Conservation (phyloP, 2,329 filamentous ascomycete genomes). For the Fusarium sp. region DNA sequence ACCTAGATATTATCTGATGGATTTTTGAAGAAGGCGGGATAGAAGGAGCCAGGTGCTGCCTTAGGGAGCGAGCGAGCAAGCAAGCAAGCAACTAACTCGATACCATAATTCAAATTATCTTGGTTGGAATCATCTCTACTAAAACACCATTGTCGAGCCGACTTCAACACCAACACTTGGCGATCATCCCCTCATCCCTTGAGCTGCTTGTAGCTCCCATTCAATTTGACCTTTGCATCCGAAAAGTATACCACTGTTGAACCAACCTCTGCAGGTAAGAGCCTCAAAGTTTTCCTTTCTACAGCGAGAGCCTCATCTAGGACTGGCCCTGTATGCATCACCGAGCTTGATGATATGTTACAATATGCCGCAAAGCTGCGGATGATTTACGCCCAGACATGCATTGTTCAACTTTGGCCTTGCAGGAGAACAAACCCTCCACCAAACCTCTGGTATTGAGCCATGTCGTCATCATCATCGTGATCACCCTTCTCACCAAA, state of each 20-base stretch:
- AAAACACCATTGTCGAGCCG: slow-evolving; percentile 1
- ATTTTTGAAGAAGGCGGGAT: slow-evolving; percentile 6
- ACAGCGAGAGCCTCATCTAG: neutral
- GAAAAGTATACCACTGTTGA: neutral
- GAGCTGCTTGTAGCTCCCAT: neutral
- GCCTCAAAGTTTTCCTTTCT: neutral
- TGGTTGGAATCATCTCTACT: neutral
- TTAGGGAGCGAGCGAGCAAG: neutral
- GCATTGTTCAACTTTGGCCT: neutral
- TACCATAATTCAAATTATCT: neutral
- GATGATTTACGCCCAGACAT: neutral
- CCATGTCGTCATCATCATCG: slow-evolving; percentile 10
- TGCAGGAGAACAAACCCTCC: neutral
- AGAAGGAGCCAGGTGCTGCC: slow-evolving; percentile 13
- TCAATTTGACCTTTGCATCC: neutral
- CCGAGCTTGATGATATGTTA: neutral
- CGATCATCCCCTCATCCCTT: neutral
- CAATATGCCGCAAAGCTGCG: neutral
- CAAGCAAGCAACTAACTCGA: neutral
- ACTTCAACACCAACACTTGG: neutral
- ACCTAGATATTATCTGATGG: neutral
- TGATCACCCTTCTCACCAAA: neutral
- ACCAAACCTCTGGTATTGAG: neutral
- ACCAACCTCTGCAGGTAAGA: slow-evolving; percentile 7
- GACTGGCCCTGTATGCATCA: neutral